Evolutionary conservation across 352 stramenopile genomes (phyloP).

Genomic region (Phytophthora hibernalis): DNA sequence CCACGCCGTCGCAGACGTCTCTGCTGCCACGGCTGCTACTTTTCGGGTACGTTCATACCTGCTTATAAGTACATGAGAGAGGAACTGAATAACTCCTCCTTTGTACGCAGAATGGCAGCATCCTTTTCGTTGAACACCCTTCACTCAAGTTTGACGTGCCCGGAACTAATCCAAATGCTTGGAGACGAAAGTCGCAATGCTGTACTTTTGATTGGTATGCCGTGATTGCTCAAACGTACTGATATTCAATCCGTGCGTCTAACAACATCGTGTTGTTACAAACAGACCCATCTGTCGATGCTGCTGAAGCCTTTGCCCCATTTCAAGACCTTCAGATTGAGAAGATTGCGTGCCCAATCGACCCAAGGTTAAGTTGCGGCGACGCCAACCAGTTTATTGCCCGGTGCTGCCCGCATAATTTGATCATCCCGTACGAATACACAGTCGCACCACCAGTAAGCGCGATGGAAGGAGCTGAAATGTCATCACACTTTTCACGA

Average conservation of each 20-base stretch:
- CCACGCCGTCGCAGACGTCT: slow-evolving; percentile 52
- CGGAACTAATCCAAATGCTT: slow-evolving; percentile 64
- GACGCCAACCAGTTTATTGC: slow-evolving; percentile 89
- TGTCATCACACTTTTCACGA: slow-evolving; percentile 70
- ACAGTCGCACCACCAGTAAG: slow-evolving; percentile 33
- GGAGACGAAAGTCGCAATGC: slow-evolving; percentile 70
- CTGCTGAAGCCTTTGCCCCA: slow-evolving; percentile 53
- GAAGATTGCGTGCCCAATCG: slow-evolving; percentile 81
- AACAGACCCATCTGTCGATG: slow-evolving; percentile 67
- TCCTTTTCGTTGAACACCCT: slow-evolving; percentile 82
- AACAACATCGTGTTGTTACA: background rate
- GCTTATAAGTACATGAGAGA: background rate
- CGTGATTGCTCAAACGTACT: background rate
- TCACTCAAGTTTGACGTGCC: slow-evolving; percentile 66
- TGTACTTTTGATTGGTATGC: slow-evolving; percentile 71
- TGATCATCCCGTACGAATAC: slow-evolving; percentile 78
- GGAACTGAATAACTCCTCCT: background rate
- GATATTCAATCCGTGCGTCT: background rate
- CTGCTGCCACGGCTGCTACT: slow-evolving; percentile 45
- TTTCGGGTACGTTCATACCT: slow-evolving; percentile 56
- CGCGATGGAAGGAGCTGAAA: slow-evolving; percentile 26
- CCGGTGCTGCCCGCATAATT: slow-evolving; percentile 70
- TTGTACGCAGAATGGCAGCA: slow-evolving; percentile 55
- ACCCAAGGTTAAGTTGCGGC: slow-evolving; percentile 80
- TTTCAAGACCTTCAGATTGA: slow-evolving; percentile 75